These are phyloP conservation scores for Calonectria hawksworthii DNA, from an alignment of 2,329 filamentous ascomycete genomes.

Conservation along the genomic window DNA sequence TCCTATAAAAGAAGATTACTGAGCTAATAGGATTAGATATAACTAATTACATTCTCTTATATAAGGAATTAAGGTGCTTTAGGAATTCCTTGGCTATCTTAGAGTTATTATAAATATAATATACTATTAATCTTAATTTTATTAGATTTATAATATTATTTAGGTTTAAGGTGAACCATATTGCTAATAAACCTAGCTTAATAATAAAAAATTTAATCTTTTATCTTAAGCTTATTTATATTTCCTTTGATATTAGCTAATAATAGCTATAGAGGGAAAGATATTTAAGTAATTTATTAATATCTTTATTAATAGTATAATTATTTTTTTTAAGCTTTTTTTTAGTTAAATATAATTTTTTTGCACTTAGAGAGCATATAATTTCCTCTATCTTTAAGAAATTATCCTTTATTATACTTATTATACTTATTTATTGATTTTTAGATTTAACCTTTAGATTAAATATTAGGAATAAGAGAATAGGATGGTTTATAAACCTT, in stretches of 20 bases:
- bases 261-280: constrained; percentile 4
- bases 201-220: constrained; percentile 29
- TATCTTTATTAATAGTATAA: constrained; percentile 1
- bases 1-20: constrained; percentile 10
- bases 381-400: not conserved
- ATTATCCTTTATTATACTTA: not conserved
- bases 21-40: constrained; percentile 17
- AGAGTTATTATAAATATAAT: not conserved
- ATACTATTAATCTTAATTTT: constrained; percentile 6
- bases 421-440: constrained; percentile 7
- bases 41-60: constrained; percentile 10
- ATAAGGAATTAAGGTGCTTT: constrained; percentile 1
- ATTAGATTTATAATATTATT: constrained; percentile 24
- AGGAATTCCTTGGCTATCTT: not conserved
- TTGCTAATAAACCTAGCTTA: constrained; percentile 14
- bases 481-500: not conserved
- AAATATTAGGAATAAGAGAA: constrained; percentile 12
- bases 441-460: constrained; percentile 12
- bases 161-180: constrained; percentile 30
- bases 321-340: not conserved
- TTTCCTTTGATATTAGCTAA: constrained; percentile 13
- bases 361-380: not conserved
- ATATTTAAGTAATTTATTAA: constrained; percentile 11
- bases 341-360: not conserved
- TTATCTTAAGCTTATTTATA: not conserved